Evolutionary conservation across 768 basidiomycete species (phyloP).

Genomic region (Leccinum sublutescens): DNA sequence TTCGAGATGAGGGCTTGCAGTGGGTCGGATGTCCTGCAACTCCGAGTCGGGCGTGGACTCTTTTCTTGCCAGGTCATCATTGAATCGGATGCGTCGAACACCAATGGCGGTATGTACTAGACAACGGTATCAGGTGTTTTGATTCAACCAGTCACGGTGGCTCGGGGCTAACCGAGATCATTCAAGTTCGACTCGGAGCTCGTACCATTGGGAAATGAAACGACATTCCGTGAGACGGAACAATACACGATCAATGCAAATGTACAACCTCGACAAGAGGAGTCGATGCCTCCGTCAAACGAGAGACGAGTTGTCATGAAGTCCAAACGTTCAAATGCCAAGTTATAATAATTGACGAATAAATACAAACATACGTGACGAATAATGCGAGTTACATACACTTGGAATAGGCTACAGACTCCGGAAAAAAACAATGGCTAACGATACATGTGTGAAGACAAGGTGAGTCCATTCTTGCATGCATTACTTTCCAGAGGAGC

Average conservation of each 20-base stretch:
- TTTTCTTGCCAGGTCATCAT: not conserved
- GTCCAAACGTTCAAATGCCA: not conserved
- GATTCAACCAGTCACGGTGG: not conserved
- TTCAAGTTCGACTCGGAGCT: no score
- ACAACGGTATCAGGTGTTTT: not conserved
- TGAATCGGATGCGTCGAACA: not conserved
- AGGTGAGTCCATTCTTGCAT: not conserved
- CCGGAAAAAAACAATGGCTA: slow-evolving; percentile 26
- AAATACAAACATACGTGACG: slow-evolving; percentile 14
- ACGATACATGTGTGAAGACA: slow-evolving; percentile 25
- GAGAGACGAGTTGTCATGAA: not conserved
- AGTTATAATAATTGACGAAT: not conserved
- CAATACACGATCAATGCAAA: no score
- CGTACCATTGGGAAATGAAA: not conserved
- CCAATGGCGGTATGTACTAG: not conserved
- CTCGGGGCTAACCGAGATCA: not conserved
- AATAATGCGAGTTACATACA: slow-evolving; percentile 22
- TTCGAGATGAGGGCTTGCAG: slow-evolving; percentile 25
- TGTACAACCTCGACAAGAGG: not conserved
- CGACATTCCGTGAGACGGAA: no score
- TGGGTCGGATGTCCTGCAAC: slow-evolving; percentile 14
- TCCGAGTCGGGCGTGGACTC: not conserved
- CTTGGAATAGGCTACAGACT: slow-evolving; percentile 13
- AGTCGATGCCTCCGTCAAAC: not conserved
- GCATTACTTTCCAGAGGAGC: slow-evolving; percentile 62